Evolutionary conservation across 306 rosid species (phyloP).

Genomic region (Malus sieversii): DNA sequence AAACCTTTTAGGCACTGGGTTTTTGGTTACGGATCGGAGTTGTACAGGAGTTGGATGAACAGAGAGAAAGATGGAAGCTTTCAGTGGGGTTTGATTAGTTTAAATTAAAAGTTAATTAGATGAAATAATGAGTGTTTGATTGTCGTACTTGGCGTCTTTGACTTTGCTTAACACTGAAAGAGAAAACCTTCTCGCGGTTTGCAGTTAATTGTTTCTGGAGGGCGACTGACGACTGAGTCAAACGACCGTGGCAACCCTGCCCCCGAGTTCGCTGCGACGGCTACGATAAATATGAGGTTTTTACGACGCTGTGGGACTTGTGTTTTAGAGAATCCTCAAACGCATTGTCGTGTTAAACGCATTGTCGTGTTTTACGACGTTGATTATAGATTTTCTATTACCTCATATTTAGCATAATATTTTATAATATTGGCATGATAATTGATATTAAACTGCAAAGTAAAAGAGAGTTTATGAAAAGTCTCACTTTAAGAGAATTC

Average conservation of each 20-base stretch:
- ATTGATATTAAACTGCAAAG: too few relatives aligned
- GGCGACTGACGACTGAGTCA: not conserved
- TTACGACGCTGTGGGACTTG: not conserved
- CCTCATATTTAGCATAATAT: too few relatives aligned
- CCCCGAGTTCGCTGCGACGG: not conserved
- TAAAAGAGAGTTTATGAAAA: too few relatives aligned
- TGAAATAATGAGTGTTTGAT: not conserved
- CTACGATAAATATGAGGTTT: not conserved
- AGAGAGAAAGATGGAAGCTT: not conserved
- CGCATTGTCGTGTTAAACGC: not conserved
- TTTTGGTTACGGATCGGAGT: not conserved
- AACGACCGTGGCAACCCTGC: not conserved
- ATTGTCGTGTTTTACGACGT: not conserved
- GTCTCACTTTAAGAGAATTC: too few relatives aligned
- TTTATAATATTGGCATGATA: fast-evolving
- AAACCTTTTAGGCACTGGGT: not conserved
- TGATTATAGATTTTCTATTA: too few relatives aligned
- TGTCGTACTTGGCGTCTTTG: not conserved
- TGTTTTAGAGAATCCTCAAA: not conserved
- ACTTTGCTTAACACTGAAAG: not conserved
- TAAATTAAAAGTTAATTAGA: not conserved
- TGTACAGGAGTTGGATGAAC: not conserved
- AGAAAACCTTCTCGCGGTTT: not conserved
- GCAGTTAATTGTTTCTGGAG: not conserved
- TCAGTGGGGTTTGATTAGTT: not conserved